Base-by-base conservation (phyloP, 306 rosid genomes). In the Cyclanthera cordifolia region DNA sequence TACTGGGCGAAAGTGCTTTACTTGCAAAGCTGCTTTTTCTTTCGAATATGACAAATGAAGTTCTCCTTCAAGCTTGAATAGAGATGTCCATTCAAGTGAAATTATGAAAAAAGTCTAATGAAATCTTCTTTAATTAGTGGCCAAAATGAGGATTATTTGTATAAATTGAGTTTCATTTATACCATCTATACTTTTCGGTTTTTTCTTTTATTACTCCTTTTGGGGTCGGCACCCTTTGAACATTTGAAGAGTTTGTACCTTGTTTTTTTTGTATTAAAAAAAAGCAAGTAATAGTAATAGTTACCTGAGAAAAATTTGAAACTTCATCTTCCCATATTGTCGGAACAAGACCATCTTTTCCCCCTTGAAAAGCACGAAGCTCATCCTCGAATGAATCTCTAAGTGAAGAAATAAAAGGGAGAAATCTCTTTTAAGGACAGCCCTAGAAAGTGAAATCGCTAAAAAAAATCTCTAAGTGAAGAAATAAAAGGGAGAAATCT, bases 371-470 rank as follows among this genome's bases (percentile, higher is more conserved):
- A 64, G 96, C 96, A 51, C 98, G 95, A 71, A 93, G 93, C 76
- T 89, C 98, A 74, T 93, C 98, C 81, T 93, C 98, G 69, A 89
- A 89, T 88, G 96, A 93, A 79, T 93, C 98, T 90, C 98, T 93
- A 73, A 78, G 32, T 63, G 69, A 63, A 79, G 41, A 74, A 34
- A 65, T 55, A 61, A 61, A 61, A 19, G 50, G 30, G 50, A 20
- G 68, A 61, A 60, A 43, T 37, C 68, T 61, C 4, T 39, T 39
- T 37, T 17, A 61, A 61, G 50, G 50, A 34, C 17, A 11, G 17
- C 68, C 27, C 50, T 16, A 16, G 13, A 56, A 56, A n/a, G n/a
- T n/a, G n/a, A n/a, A n/a, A n/a, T n/a, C n/a, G n/a, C n/a, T n/a
- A n/a, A n/a, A n/a, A n/a, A n/a, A n/a, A 93, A 79, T 93, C 98